Evolutionary conservation across 352 stramenopile genomes (phyloP).

Genomic region (Stramenopiles sp.): DNA sequence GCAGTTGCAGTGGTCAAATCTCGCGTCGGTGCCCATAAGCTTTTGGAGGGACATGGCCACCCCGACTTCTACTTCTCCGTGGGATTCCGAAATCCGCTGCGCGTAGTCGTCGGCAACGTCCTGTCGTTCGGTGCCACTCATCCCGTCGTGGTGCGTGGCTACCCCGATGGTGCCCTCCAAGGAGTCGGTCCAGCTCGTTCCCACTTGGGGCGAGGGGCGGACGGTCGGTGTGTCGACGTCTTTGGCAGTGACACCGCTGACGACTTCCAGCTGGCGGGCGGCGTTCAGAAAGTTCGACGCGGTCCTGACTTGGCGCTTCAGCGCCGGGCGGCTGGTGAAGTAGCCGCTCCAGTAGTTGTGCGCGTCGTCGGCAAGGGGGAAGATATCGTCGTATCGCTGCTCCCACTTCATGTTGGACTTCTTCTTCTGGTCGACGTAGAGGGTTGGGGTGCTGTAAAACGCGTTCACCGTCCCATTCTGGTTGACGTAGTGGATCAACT

Average conservation of each 20-base stretch:
- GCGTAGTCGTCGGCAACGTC: constrained; percentile 82
- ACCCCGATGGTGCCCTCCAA: constrained; percentile 68
- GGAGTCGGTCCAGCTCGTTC: constrained; percentile 17
- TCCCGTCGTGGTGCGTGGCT: constrained; percentile 85
- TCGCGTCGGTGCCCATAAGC: constrained; percentile 25
- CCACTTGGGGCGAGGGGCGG: constrained; percentile 1
- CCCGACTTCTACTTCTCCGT: constrained; percentile 27
- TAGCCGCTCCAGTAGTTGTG: constrained; percentile 50
- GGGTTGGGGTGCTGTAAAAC: not conserved
- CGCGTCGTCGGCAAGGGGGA: not conserved
- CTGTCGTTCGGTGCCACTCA: constrained; percentile 84
- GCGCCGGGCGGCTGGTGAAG: constrained; percentile 70
- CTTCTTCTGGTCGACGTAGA: not conserved
- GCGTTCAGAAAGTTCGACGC: constrained; percentile 62
- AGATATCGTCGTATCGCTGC: not conserved
- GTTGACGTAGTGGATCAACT: constrained; percentile 82
- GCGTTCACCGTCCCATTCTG: constrained; percentile 66
- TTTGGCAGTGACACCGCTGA: constrained; percentile 20
- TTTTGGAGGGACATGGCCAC: constrained; percentile 25
- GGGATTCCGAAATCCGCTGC: constrained; percentile 59
- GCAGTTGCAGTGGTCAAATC: constrained; percentile 29
- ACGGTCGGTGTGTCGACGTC: constrained; percentile 26
- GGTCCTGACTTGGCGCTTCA: constrained; percentile 75
- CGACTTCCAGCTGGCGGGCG: constrained; percentile 61
- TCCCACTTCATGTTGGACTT: not conserved